These are phyloP conservation scores for Fomitopsis schrenkii DNA, from an alignment of 1,284 basidiomycete genomes.

Conservation along the genomic window DNA sequence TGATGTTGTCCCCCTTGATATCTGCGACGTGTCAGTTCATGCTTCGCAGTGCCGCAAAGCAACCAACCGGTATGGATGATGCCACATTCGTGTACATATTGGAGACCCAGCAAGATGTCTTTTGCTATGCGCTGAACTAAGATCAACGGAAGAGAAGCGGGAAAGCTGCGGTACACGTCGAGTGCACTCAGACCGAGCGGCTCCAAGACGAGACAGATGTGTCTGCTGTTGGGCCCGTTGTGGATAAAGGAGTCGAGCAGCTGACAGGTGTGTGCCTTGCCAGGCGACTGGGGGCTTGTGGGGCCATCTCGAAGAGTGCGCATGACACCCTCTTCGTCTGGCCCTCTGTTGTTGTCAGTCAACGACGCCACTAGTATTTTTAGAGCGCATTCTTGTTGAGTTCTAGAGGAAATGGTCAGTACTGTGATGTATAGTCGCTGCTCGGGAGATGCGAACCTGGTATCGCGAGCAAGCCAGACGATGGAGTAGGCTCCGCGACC, in stretches of 20 bases:
- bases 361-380: not conserved
- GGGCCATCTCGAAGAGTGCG: not conserved
- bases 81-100: not conserved
- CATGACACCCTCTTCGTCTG: not conserved
- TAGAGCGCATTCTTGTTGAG: not conserved
- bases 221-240: not conserved
- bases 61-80: not conserved
- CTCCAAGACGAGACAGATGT: not conserved
- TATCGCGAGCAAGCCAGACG: not conserved
- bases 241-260: not conserved
- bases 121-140: not conserved
- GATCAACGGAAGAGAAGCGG: not conserved
- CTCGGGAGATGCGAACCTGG: not conserved
- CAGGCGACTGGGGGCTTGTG: not conserved
- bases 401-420: not conserved
- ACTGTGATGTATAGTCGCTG: not conserved
- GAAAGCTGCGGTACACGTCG: not conserved
- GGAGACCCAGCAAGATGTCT: not conserved
- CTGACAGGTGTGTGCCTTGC: not conserved
- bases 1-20: conserved; percentile 7
- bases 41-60: not conserved
- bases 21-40: not conserved
- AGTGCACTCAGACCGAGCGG: not conserved
- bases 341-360: not conserved
- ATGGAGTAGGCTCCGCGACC: not conserved